These are phyloP conservation scores for Trametes coccinea DNA, from an alignment of 768 basidiomycete species.

Conservation along the genomic window DNA sequence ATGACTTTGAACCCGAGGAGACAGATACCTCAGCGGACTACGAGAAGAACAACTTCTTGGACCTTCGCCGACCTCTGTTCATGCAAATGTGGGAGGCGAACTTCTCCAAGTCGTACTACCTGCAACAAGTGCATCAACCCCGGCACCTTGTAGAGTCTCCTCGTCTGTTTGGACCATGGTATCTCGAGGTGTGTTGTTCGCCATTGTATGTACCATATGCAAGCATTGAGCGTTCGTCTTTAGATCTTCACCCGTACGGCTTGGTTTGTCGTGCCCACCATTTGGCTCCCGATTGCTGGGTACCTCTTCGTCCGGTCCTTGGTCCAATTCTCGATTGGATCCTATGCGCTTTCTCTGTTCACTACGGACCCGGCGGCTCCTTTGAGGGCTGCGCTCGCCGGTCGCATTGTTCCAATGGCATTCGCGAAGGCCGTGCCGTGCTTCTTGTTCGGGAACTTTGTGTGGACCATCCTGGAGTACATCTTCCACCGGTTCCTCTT, in stretches of 20 bases:
- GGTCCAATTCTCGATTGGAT: slow-evolving; percentile 64
- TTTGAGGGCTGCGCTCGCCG: slow-evolving; percentile 39
- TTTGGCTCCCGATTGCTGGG: slow-evolving; percentile 87
- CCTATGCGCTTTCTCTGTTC: slow-evolving; percentile 65
- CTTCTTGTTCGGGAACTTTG: slow-evolving; percentile 82
- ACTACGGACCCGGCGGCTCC: slow-evolving; percentile 56
- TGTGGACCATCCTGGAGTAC: slow-evolving; percentile 97
- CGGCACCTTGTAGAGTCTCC: slow-evolving; percentile 83
- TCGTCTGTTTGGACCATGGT: slow-evolving; percentile 78
- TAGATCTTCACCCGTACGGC: slow-evolving; percentile 80
- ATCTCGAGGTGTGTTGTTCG: slow-evolving; percentile 65
- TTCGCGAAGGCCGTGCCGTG: slow-evolving; percentile 58
- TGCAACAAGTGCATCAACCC: slow-evolving; percentile 96
- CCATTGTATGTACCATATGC: too few species aligned
- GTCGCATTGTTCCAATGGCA: slow-evolving; percentile 48
- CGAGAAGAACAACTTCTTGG: slow-evolving; percentile 88
- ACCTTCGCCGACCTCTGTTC: slow-evolving; percentile 82
- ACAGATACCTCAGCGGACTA: slow-evolving; percentile 82
- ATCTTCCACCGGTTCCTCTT: slow-evolving; percentile 94
- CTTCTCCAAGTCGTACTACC: slow-evolving; percentile 94
- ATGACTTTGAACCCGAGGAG: slow-evolving; percentile 89
- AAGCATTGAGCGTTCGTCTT: too few species aligned
- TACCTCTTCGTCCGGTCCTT: slow-evolving; percentile 84
- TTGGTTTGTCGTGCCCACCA: slow-evolving; percentile 90
- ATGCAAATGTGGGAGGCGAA: slow-evolving; percentile 86